phyloP scores from a whole-genome alignment of 768 basidiomycete species.

The Clavaria fumosa region DNA sequence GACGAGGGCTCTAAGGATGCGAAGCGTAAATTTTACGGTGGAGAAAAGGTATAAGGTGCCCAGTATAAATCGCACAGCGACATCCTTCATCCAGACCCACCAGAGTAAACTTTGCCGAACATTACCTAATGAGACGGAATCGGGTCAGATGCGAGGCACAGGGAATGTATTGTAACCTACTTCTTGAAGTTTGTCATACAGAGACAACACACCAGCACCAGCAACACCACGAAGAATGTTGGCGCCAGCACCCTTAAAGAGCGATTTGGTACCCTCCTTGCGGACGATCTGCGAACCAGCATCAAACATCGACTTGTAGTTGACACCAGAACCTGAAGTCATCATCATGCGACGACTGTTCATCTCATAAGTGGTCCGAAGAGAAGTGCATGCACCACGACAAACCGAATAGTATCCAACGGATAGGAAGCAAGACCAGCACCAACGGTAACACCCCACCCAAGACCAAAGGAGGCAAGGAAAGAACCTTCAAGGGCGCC shows the following conservation, averaged over 20 bases:
- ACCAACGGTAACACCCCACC: conserved; percentile 99
- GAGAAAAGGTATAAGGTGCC: conserved; percentile 1
- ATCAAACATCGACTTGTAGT: conserved; percentile 99
- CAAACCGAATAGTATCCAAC: conserved; percentile 78
- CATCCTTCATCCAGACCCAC: no score
- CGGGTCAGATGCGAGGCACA: no score
- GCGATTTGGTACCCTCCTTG: conserved; percentile 89
- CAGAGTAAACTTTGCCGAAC: conserved; percentile 99
- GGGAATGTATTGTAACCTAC: no score
- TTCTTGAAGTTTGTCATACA: conserved; percentile 98
- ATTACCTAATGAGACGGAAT: no score
- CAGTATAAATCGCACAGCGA: conserved; percentile 1
- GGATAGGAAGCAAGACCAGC: conserved; percentile 98
- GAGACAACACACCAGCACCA: conserved; percentile 97
- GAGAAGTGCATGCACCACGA: no score
- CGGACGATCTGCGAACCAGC: conserved; percentile 82
- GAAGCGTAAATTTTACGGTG: no score
- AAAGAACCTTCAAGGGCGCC: conserved; percentile 92
- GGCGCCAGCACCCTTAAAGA: conserved; percentile 98
- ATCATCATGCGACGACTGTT: conserved; percentile 99
- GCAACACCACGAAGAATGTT: conserved; percentile 98
- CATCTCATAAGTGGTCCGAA: no score
- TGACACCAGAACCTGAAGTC: conserved; percentile 88
- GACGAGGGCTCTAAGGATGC: no score
- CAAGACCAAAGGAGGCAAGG: conserved; percentile 91